Evolutionary conservation across 441 rosid species (phyloP), one percentile per base, ranked within the genome.

Genomic region (Mallotus repandus): DNA sequence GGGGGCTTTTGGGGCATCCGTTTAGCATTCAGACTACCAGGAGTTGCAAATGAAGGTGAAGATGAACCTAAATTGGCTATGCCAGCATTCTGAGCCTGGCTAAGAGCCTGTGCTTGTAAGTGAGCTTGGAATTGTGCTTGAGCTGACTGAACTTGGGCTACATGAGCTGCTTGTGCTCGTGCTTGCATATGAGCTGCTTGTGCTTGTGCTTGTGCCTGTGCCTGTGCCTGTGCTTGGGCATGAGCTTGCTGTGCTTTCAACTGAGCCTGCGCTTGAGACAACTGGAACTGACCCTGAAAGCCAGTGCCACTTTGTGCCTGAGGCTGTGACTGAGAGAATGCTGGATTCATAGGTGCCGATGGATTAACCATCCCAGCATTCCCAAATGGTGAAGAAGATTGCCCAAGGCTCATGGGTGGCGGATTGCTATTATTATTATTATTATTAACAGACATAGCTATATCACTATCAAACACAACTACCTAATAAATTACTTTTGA

Each of bases 91-190:
- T 91, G 97, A 25, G 78, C 73, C 73, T 82, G 94, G 74, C 83
- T 85, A 72, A 89, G 85, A 18, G 92, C 90, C 80, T 89, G 97
- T 29, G 93, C 88, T 74, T 91, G 97, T 13, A 89, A 63, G 61
- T 90, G 98, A 50, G 98, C 96, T 77, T 91, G 97, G 22, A 87
- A 79, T 57, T 90, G 95, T 7, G 91, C 90, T 63, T 91, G 94
- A 41, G 84, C 90, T 46, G 89, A 89, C 74, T 93, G 94, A 73
- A 68, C 77, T 18, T 69, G 74, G 1, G 85, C 84, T 25, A 77
- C 79, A 46, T 83, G 88, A 63, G 82, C 87, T 9, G 74, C 78
- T 81, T 89, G 94, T 65, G 96, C 86, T 55, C 82, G 87, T 1
- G 75, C 76, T 68, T 68, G 71, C 78, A 45, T 7, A 46, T 83